phyloP scores from a whole-genome alignment of 140 eudicot species.

The Bidens hawaiensis region DNA sequence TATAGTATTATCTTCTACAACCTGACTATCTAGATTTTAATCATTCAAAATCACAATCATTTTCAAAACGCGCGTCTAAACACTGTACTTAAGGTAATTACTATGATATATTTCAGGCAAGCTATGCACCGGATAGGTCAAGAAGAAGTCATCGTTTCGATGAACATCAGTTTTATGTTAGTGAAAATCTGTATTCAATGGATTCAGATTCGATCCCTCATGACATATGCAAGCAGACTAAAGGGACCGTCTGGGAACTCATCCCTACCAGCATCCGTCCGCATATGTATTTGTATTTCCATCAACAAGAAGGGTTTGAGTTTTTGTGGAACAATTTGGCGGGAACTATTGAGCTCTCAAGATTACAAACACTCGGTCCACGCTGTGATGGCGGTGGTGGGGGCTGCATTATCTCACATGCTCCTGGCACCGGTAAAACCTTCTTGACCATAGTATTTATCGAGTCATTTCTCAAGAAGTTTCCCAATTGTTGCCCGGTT shows the following conservation, averaged over 20 bases:
- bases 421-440: conserved; percentile 88
- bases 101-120: conserved; percentile 12
- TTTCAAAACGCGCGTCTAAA: no score
- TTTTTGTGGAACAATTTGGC: conserved; percentile 63
- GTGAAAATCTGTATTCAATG: not conserved
- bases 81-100: not conserved
- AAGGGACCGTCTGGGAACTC: conserved; percentile 67
- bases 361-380: conserved; percentile 16
- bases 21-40: not conserved
- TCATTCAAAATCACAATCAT: not conserved
- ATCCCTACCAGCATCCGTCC: conserved; percentile 22
- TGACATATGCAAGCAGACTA: not conserved
- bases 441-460: conserved; percentile 56
- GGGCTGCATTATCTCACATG: conserved; percentile 87
- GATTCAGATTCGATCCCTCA: not conserved
- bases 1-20: no score
- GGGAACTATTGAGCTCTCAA: conserved; percentile 32
- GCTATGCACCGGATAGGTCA: conserved; percentile 16
- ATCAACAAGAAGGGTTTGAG: conserved; percentile 68
- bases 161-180: not conserved
- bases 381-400: conserved; percentile 47
- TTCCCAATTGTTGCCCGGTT: conserved; percentile 49
- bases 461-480: conserved; percentile 42
- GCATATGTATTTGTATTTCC: conserved; percentile 39
- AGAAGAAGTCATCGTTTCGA: conserved; percentile 7